A percentile compares a stretch with the other conserved stretches of the same genome.
These are phyloP conservation scores for Oleoguttula mirabilis DNA, from an alignment of 495 filamentous ascomycete species.

Conservation along the genomic window DNA sequence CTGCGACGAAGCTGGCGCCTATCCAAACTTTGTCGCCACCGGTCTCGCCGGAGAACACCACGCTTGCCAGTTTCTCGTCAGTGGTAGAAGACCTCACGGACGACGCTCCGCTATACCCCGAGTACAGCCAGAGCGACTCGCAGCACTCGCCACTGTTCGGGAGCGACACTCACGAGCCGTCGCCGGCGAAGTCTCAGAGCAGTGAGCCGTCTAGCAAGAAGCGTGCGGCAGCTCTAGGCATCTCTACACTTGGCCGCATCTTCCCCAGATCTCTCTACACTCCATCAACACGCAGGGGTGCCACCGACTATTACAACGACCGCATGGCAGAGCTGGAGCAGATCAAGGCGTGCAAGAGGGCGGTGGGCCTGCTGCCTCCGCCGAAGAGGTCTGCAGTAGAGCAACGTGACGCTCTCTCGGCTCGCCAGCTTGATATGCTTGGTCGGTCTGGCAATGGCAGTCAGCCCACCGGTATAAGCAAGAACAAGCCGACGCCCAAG, in stretches of 20 bases:
- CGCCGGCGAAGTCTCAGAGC: background rate
- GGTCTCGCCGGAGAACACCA: slow-evolving; percentile 5
- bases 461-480: slow-evolving; percentile 2
- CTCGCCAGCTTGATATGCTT: background rate
- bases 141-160: slow-evolving; percentile 3
- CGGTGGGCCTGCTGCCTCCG: background rate
- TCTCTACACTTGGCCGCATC: background rate
- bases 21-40: slow-evolving; percentile 10
- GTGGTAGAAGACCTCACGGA: background rate
- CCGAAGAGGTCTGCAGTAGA: background rate
- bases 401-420: background rate
- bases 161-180: slow-evolving; percentile 1
- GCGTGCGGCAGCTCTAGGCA: too few species aligned
- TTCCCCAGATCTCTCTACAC: background rate
- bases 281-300: background rate
- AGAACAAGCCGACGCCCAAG: slow-evolving; percentile 3
- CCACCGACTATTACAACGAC: slow-evolving; percentile 1
- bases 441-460: too few species aligned
- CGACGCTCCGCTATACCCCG: slow-evolving; percentile 11
- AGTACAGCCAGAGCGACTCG: background rate
- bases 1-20: slow-evolving; percentile 1
- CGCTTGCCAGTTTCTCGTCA: background rate
- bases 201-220: background rate
- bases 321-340: background rate
- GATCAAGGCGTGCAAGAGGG: background rate